Evolutionary conservation across 116 monocot genomes (phyloP).

Genomic region (Dioscorea cayenensis): DNA sequence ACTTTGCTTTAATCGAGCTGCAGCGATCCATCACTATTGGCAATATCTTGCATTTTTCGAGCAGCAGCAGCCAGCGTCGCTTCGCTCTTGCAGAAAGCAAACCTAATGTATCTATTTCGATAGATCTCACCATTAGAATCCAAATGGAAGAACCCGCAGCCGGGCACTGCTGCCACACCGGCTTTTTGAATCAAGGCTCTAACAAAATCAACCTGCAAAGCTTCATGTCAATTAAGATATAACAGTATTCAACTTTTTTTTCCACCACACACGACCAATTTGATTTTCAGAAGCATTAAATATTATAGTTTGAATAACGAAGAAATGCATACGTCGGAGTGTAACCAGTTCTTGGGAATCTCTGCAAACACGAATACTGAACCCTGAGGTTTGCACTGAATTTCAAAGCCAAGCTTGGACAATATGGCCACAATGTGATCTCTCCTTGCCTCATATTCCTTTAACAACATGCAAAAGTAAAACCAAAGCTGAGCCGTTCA

Average conservation of each 20-base stretch:
- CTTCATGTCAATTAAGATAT: background rate
- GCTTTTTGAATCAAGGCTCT: slow-evolving; percentile 56
- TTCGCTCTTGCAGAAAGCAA: slow-evolving; percentile 88
- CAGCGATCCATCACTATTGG: slow-evolving; percentile 1
- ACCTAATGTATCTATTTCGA: slow-evolving; percentile 52
- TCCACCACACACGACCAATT: too few relatives aligned
- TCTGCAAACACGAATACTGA: slow-evolving; percentile 75
- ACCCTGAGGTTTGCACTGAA: slow-evolving; percentile 67
- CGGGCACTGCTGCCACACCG: slow-evolving; percentile 86
- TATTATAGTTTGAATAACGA: background rate
- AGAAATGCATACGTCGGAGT: slow-evolving; percentile 59
- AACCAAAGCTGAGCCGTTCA: background rate
- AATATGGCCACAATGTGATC: slow-evolving; percentile 47
- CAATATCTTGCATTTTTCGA: slow-evolving; percentile 28
- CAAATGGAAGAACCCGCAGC: slow-evolving; percentile 73
- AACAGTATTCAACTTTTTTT: too few relatives aligned
- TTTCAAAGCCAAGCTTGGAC: slow-evolving; percentile 43
- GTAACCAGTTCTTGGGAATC: slow-evolving; percentile 44
- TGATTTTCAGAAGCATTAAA: background rate
- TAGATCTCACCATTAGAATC: slow-evolving; percentile 9
- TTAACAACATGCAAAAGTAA: slow-evolving; percentile 2
- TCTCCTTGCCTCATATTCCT: slow-evolving; percentile 85
- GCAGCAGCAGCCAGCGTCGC: slow-evolving; percentile 53
- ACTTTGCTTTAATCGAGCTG: background rate
- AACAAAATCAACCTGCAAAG: slow-evolving; percentile 74